A percentile compares a stretch with the other conserved stretches of the same genome.
Evolutionary conservation across 129 eudicot species (phyloP).

Genomic region (Lonicera japonica): DNA sequence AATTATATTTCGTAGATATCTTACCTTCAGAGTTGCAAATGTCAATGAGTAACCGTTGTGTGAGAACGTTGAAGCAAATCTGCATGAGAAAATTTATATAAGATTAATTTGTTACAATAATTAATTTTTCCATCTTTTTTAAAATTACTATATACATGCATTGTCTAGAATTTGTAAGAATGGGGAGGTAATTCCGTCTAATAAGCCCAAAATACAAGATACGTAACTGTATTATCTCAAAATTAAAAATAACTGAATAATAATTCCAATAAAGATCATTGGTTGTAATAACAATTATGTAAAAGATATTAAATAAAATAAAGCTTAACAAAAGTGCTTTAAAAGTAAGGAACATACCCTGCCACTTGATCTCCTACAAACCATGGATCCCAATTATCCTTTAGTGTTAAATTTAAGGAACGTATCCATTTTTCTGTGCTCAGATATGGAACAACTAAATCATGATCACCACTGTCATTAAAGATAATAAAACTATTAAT

Average conservation of each 20-base stretch:
- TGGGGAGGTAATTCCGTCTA: too few relatives aligned
- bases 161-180: too few relatives aligned
- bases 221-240: too few relatives aligned
- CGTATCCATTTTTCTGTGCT: constrained; percentile 22
- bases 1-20: too few relatives aligned
- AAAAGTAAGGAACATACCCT: constrained; percentile 10
- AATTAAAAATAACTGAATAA: too few relatives aligned
- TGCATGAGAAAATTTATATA: not conserved
- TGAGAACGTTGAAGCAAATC: constrained; percentile 12
- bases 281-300: not conserved
- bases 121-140: too few relatives aligned
- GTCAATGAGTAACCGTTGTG: constrained; percentile 14
- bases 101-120: not conserved
- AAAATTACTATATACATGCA: too few relatives aligned
- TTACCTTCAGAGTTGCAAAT: constrained; percentile 25
- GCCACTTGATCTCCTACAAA: constrained; percentile 23
- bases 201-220: too few relatives aligned
- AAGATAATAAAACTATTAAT: not conserved
- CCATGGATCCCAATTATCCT: constrained; percentile 24
- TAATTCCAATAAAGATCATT: too few relatives aligned
- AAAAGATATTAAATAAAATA: not conserved
- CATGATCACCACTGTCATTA: constrained; percentile 20
- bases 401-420: constrained; percentile 3
- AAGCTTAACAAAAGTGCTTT: not conserved
- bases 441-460: constrained; percentile 20